Evolutionary conservation across 1,284 basidiomycete genomes (phyloP).

Genomic region (Cryptococcus jaspeensis): DNA sequence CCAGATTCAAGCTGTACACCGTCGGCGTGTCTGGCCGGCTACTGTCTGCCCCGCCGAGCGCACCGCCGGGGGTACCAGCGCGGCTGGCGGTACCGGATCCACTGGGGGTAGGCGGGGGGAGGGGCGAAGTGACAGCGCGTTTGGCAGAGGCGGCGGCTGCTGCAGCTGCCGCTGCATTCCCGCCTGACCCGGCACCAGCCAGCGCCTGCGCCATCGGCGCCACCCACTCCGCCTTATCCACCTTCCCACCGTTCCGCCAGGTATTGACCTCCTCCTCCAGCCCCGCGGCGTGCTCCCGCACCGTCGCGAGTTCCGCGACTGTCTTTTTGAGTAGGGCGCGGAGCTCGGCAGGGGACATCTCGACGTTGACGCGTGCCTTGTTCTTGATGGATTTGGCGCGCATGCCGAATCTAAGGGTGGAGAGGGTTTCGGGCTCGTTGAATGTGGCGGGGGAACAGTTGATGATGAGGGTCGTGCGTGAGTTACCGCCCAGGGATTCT

Average conservation of each 20-base stretch:
- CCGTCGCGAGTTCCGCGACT: constrained; percentile 76
- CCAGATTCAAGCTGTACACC: constrained; percentile 65
- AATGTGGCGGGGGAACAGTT: constrained; percentile 97
- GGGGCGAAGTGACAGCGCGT: constrained; percentile 59
- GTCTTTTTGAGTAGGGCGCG: constrained; percentile 90
- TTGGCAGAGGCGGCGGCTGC: constrained; percentile 49
- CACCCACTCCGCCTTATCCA: constrained; percentile 83
- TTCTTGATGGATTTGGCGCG: constrained; percentile 99
- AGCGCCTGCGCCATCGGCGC: constrained; percentile 37
- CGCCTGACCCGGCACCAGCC: neutral
- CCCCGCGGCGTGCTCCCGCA: constrained; percentile 82
- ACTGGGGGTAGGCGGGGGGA: constrained; percentile 59
- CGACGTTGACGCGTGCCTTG: constrained; percentile 96
- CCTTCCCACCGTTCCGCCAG: constrained; percentile 85
- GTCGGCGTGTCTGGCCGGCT: constrained; percentile 45
- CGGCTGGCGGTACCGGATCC: constrained; percentile 54
- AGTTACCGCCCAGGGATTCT: constrained; percentile 98
- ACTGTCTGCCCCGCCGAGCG: constrained; percentile 24
- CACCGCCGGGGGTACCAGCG: constrained; percentile 72
- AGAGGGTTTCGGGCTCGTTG: constrained; percentile 96
- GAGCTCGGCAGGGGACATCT: constrained; percentile 93
- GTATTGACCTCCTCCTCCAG: constrained; percentile 88
- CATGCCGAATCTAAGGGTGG: constrained; percentile 96
- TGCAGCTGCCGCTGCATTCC: constrained; percentile 34
- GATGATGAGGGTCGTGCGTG: constrained; percentile 96